phyloP scores from a whole-genome alignment of 78 protist genomes.

The Dictyostelium capitatum region DNA sequence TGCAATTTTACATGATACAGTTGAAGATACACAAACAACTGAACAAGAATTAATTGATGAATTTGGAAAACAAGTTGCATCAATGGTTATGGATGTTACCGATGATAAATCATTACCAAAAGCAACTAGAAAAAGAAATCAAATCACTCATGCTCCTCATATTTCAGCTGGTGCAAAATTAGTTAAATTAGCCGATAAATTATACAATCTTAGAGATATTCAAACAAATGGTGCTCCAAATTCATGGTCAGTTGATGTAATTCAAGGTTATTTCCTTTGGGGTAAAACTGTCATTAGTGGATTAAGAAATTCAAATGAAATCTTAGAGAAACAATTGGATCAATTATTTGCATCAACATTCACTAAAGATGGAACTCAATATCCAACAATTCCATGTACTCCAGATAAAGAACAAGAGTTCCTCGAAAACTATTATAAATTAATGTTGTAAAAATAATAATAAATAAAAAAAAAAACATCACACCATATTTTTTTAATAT shows the following conservation, averaged over 20 bases:
- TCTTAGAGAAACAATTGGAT: conserved; percentile 40
- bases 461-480: background rate
- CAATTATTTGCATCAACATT: conserved; percentile 28
- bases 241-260: conserved; percentile 13
- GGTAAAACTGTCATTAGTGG: conserved; percentile 10
- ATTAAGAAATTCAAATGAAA: conserved; percentile 28
- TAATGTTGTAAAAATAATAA: background rate
- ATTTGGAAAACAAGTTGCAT: conserved; percentile 49
- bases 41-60: conserved; percentile 19
- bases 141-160: conserved; percentile 49
- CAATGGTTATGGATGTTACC: conserved; percentile 60
- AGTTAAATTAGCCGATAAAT: conserved; percentile 66
- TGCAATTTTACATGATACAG: conserved; percentile 76
- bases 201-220: conserved; percentile 60
- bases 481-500: too few species aligned
- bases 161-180: conserved; percentile 26
- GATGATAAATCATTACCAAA: conserved; percentile 72
- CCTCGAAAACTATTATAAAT: conserved; percentile 32
- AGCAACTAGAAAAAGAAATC: conserved; percentile 40
- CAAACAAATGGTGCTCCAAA: conserved; percentile 16
- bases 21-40: conserved; percentile 65
- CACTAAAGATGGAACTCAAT: background rate
- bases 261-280: conserved; percentile 79
- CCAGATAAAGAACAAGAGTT: conserved; percentile 9
- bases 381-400: conserved; percentile 51